A percentile compares a stretch with the other conserved stretches of the same genome.
Conservation (phyloP, 495 filamentous ascomycete species). For the Penicillium dipodomyicola region DNA sequence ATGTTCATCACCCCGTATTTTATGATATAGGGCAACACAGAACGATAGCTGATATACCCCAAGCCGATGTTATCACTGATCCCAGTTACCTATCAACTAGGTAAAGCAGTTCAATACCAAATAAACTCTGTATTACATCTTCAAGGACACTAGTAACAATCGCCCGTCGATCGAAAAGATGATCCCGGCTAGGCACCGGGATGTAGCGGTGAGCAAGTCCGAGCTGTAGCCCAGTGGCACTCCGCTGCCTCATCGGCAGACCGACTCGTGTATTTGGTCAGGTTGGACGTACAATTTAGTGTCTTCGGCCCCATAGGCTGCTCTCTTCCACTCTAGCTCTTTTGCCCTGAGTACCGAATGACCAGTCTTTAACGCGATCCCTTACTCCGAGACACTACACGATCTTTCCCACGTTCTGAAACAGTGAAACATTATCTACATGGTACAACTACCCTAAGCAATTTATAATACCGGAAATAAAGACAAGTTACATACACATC, state of each 20-base stretch:
- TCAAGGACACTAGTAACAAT: neutral
- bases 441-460: neutral
- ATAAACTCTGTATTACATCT: neutral
- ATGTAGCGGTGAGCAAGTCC: slow-evolving; percentile 9
- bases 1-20: neutral
- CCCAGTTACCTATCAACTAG: slow-evolving; percentile 4
- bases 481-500: neutral
- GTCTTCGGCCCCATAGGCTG: too few relatives aligned
- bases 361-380: neutral
- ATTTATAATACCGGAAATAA: neutral
- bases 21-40: neutral
- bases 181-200: neutral
- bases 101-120: neutral
- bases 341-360: neutral
- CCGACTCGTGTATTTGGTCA: neutral
- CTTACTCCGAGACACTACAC: neutral
- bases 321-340: neutral
- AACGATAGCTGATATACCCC: slow-evolving; percentile 2
- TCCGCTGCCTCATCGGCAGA: neutral
- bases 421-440: neutral
- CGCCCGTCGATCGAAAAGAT: neutral
- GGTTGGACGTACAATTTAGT: too few relatives aligned
- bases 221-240: neutral
- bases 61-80: slow-evolving; percentile 1
- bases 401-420: neutral